A percentile compares a stretch with the other conserved stretches of the same genome.
Evolutionary conservation across 192 early-diverging fungal species (phyloP).

Genomic region (Kappamyces sp.): DNA sequence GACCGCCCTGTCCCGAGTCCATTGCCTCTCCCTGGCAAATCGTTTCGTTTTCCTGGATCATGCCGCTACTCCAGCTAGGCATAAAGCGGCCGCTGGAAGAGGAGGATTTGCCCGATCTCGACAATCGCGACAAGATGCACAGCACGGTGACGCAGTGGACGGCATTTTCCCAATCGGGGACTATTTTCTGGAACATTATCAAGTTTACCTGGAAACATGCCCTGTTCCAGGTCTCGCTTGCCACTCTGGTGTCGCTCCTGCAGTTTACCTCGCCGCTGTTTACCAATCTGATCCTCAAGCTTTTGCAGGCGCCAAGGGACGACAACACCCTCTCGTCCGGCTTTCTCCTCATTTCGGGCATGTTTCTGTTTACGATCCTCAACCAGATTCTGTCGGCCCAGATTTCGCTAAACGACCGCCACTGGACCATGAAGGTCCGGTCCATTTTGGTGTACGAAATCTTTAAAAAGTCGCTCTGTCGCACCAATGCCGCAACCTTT

Average conservation of each 20-base stretch:
- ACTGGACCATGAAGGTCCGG: conserved; percentile 11
- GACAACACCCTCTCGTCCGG: conserved; percentile 5
- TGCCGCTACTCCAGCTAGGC: conserved; percentile 52
- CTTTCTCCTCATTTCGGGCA: conserved; percentile 18
- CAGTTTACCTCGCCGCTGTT: conserved; percentile 37
- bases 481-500: conserved; percentile 12
- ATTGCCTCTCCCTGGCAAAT: too few species aligned
- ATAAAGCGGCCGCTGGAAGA: conserved; percentile 49
- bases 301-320: conserved; percentile 21
- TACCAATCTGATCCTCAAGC: conserved; percentile 34
- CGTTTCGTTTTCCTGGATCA: conserved; percentile 48
- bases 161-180: background rate
- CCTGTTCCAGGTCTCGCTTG: conserved; percentile 21
- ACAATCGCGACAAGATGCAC: background rate
- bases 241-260: conserved; percentile 15
- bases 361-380: conserved; percentile 18
- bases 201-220: conserved; percentile 6
- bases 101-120: conserved; percentile 54
- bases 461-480: conserved; percentile 38
- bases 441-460: conserved; percentile 27
- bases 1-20: too few species aligned
- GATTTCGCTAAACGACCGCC: conserved; percentile 15
- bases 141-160: too few species aligned
- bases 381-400: conserved; percentile 14
- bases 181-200: conserved; percentile 4